Base-by-base conservation (phyloP, 371 early-diverging fungal genomes). In the Catenaria anguillulae region DNA sequence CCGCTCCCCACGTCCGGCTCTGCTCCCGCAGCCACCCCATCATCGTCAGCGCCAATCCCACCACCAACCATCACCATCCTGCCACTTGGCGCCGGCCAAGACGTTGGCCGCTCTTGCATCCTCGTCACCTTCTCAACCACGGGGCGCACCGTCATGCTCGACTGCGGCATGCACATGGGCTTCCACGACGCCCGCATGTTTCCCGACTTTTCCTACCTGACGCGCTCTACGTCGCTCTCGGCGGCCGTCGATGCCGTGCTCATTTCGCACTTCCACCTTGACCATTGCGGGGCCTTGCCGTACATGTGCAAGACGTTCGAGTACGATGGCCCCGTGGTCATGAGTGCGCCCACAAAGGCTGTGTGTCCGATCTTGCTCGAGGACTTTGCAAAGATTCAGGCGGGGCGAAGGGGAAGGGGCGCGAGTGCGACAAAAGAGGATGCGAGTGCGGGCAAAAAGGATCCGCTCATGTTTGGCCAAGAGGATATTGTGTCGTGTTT, bases 121-220 rank as follows among this genome's bases (percentile, higher is more conserved):
- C 73, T 97, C 40, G 86, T 90, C 56, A 84, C 88, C 5, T 78
- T 96, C 37, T 85, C 36, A 17, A 15, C 90, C 52, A 40, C 40
- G 5, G 85, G 85, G 40, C 87, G 86, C 70, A 93, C 87, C 59
- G 87, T 97, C 35, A 93, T 97, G 94, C 85, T 97, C 69, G 98
- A 97, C 76, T 97, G 98, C 71, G 97, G 97, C 19, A 87, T 90
- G 85, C 97, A 99, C 75, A 97, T 97, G 94, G 99, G 98, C 5
- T 97, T 90, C 75, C 84, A 83, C 60, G 99, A 98, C 71, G 80
- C 80, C 43, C 80, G 99, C 60, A 83, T 94, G 56, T 99, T 94
- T 68, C 99, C 99, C 8, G 98, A 99, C 74, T 99, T 99, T 66
- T 82, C 84, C 46, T 92, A 88, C 71, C 86, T 99, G 13, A 87